phyloP scores from a whole-genome alignment of 192 early-diverging fungal genomes.

The Tieghemiomyces parasiticus region DNA sequence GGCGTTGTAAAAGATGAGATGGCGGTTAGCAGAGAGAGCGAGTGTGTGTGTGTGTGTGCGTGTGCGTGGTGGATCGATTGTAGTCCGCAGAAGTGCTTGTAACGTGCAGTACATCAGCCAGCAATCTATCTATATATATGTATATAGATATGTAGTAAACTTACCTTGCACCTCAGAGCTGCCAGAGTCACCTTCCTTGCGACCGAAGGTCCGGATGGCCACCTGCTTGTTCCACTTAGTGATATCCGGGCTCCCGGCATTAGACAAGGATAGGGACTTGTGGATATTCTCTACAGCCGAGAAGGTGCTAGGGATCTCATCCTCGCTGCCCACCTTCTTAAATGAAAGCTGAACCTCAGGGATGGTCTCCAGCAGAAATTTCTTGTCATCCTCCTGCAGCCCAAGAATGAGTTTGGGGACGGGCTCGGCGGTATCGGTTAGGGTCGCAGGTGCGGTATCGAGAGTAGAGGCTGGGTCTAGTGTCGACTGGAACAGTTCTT shows the following conservation, averaged over 20 bases:
- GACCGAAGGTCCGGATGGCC: slow-evolving; percentile 63
- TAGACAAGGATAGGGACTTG: slow-evolving; percentile 66
- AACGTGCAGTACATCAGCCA: no score
- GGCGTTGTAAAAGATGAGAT: slow-evolving; percentile 12
- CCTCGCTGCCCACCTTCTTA: slow-evolving; percentile 18
- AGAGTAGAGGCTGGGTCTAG: slow-evolving; percentile 10
- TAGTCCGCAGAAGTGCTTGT: no score
- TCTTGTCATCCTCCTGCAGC: slow-evolving; percentile 7
- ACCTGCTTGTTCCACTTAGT: slow-evolving; percentile 57
- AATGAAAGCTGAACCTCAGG: slow-evolving; percentile 17
- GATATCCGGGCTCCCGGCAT: slow-evolving; percentile 60
- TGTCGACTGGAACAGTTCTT: slow-evolving; percentile 21
- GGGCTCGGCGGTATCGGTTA: slow-evolving; percentile 11
- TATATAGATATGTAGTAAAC: not conserved
- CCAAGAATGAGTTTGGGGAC: not conserved
- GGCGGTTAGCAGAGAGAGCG: no score
- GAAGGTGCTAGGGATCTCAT: slow-evolving; percentile 15
- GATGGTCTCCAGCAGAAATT: slow-evolving; percentile 18
- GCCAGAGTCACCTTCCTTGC: slow-evolving; percentile 69
- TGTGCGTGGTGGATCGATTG: no score
- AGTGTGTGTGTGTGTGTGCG: no score
- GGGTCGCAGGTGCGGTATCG: no score
- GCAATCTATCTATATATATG: no score
- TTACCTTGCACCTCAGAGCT: slow-evolving; percentile 86
- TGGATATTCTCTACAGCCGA: slow-evolving; percentile 38